Conservation (phyloP, 2,329 filamentous ascomycete genomes). For the Trichoderma koningiopsis region DNA sequence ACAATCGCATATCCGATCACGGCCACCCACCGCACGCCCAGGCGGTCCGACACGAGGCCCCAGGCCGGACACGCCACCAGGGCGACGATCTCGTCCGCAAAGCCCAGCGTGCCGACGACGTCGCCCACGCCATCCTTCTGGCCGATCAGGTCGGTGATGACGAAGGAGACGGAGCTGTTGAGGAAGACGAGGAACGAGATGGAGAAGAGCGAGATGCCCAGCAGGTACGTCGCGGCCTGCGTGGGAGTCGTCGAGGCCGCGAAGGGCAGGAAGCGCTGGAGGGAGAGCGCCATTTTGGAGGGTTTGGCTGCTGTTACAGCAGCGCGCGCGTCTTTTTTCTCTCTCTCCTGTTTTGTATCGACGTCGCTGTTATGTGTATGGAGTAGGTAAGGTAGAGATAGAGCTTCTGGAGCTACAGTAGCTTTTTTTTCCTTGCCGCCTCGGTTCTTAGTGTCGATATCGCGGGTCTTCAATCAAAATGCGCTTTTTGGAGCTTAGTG, state of each 20-base stretch:
- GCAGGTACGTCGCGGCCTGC: constrained; percentile 73
- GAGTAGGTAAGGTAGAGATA: background rate
- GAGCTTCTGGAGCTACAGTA: background rate
- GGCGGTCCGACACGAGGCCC: constrained; percentile 75
- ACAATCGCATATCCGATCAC: constrained; percentile 82
- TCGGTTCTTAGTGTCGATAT: background rate
- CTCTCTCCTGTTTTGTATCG: background rate
- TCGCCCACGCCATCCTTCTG: constrained; percentile 73
- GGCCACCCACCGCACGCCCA: constrained; percentile 72
- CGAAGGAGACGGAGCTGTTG: constrained; percentile 81
- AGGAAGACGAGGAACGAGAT: constrained; percentile 90
- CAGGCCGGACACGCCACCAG: constrained; percentile 78
- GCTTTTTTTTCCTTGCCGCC: background rate
- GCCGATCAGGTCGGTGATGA: constrained; percentile 80
- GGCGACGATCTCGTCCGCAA: constrained; percentile 81
- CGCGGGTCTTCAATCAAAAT: background rate
- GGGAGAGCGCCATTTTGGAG: constrained; percentile 32
- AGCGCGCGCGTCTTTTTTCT: constrained; percentile 1
- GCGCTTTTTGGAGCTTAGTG: background rate
- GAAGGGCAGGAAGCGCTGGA: constrained; percentile 58
- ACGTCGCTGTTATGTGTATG: background rate
- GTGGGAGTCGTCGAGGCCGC: constrained; percentile 59
- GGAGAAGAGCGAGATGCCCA: constrained; percentile 81
- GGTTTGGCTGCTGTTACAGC: background rate
- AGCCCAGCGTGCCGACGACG: constrained; percentile 81